Percentiles rank a stretch among this genome's conserved stretches.
Conservation (phyloP, 2,329 filamentous ascomycete genomes). For the Plectosphaerella sp. region DNA sequence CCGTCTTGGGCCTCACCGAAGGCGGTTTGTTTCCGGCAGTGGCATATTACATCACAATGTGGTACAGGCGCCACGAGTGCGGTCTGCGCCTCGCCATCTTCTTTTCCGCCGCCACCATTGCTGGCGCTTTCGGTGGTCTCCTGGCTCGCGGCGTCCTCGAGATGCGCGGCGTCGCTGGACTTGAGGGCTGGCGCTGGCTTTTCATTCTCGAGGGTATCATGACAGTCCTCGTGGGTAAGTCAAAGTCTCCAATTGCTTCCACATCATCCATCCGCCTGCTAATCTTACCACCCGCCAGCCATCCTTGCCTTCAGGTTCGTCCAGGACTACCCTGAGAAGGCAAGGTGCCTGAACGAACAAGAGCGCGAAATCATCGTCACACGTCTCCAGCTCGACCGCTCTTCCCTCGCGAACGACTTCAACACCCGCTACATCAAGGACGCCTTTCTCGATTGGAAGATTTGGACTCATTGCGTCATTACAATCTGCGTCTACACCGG, state of each 20-base stretch:
- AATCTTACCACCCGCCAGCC: slow-evolving; percentile 22
- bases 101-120: slow-evolving; percentile 73
- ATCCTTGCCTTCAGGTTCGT: slow-evolving; percentile 44
- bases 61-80: slow-evolving; percentile 83
- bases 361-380: slow-evolving; percentile 55
- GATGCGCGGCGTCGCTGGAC: slow-evolving; percentile 68
- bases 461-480: slow-evolving; percentile 49
- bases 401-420: slow-evolving; percentile 51
- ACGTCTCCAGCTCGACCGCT: slow-evolving; percentile 34
- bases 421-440: slow-evolving; percentile 49
- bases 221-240: slow-evolving; percentile 52
- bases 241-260: slow-evolving; percentile 1
- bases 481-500: slow-evolving; percentile 63
- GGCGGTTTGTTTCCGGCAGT: slow-evolving; percentile 55
- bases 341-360: slow-evolving; percentile 47
- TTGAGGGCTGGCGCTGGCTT: slow-evolving; percentile 75
- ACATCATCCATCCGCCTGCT: slow-evolving; percentile 44
- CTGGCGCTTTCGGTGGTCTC: slow-evolving; percentile 54
- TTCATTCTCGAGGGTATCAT: slow-evolving; percentile 73
- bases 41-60: slow-evolving; percentile 61
- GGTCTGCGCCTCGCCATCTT: slow-evolving; percentile 93
- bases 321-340: slow-evolving; percentile 51
- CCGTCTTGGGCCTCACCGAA: slow-evolving; percentile 77
- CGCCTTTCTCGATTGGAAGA: slow-evolving; percentile 55
- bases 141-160: slow-evolving; percentile 62